Conservation (phyloP, 345 rosid species). For the Anacardium occidentale region DNA sequence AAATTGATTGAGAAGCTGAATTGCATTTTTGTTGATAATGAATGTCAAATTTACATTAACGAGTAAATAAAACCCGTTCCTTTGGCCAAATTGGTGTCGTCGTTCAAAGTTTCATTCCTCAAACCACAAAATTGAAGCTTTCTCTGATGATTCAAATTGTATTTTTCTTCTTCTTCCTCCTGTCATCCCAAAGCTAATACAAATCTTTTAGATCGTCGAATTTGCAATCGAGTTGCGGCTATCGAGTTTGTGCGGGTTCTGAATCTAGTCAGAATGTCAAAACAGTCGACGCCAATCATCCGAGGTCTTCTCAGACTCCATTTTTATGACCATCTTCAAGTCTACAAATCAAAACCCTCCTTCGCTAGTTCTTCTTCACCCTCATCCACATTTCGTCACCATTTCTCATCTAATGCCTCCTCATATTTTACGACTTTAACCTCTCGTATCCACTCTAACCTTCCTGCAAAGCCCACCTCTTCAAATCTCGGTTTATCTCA, state of each 20-base stretch:
- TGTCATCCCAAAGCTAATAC: not conserved
- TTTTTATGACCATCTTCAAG: conserved; percentile 22
- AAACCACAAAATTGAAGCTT: not conserved
- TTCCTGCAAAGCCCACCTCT: conserved; percentile 36
- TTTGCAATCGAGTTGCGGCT: conserved; percentile 8
- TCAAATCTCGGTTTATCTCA: conserved; percentile 36
- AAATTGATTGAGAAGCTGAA: too few relatives aligned
- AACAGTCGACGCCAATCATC: conserved; percentile 40
- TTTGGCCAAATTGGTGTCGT: not conserved
- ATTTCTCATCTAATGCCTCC: conserved; percentile 21
- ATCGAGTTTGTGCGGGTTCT: conserved; percentile 14
- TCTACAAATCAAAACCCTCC: conserved; percentile 28
- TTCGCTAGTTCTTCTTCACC: not conserved
- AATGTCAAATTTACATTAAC: too few relatives aligned
- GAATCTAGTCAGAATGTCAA: conserved; percentile 38
- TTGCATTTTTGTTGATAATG: too few relatives aligned
- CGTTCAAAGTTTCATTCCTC: too few relatives aligned
- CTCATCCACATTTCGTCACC: conserved; percentile 23
- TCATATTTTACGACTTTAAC: conserved; percentile 7
- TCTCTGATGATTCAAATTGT: not conserved
- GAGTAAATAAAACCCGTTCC: not conserved
- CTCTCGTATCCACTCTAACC: conserved; percentile 27
- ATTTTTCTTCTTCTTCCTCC: not conserved
- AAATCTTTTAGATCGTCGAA: not conserved
- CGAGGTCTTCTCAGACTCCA: conserved; percentile 40